Evolutionary conservation across 495 filamentous ascomycete species (phyloP), one percentile per base, ranked within the genome.

Genomic region (Amniculicola lignicola): DNA sequence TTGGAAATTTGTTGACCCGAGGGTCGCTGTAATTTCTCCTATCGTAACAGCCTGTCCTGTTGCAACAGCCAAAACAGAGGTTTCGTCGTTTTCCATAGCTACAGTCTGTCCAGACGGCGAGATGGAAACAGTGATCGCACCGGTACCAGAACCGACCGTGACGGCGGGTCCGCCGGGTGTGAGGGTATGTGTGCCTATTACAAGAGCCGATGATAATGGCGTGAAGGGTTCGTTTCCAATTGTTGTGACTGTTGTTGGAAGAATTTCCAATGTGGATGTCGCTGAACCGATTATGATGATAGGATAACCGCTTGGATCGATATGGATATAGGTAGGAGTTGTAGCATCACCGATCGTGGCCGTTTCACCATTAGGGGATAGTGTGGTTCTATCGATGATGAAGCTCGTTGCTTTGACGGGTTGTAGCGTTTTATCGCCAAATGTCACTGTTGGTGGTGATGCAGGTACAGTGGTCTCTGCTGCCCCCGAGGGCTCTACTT

Each of bases 111-210:
- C 59, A 9, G 11, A 28, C 1, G 3, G 1, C 22, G 51, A 35
- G 28, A 55, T 62, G 23, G 52, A 43, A 10, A 56, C 5, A 15
- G 40, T 51, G 6, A 46, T 45, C 9, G 37, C 11, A 6, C 10
- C n/a, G 12, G 6, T 19, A 10, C 52, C 47, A 0, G 52, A 24
- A 10, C 53, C 47, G 1, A 57, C n/a, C 0, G 59, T 62, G n/a
- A 57, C 41, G 4, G 59, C 52, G 0, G 59, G 16, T n/a, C 52
- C 59, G 3, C 52, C 52, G 2, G 37, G 46, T 11, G 28, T 19
- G 10, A 62, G 39, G 0, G 47, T 39, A 12, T 62, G 45, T 0
- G 23, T 15, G 18, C 16, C 23, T 18, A 62, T 47, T 12, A 54
- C 43, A 6, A 53, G 21, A 12, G 19, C 42, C 7, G 52, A 37